Conservation (phyloP, 176 grass and related monocot genomes). For the Phoenix dactylifera region DNA sequence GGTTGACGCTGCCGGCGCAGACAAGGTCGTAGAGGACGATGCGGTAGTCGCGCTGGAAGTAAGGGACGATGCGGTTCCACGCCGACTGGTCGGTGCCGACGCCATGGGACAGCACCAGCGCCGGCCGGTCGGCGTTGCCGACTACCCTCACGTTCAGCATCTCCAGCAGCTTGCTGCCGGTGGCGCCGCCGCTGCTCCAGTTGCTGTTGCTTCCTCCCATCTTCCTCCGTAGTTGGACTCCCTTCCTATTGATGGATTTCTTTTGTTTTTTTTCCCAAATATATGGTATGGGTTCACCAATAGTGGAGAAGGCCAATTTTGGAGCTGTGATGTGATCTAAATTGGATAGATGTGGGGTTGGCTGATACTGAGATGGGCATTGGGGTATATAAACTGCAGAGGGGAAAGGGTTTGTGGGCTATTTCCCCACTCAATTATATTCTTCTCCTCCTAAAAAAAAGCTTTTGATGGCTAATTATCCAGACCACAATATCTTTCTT, state of each 20-base stretch:
- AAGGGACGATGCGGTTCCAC: slow-evolving; percentile 85
- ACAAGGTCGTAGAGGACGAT: slow-evolving; percentile 92
- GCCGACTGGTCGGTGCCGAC: slow-evolving; percentile 94
- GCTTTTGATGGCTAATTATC: slow-evolving; percentile 27
- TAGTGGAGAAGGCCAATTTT: no score
- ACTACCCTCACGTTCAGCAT: slow-evolving; percentile 92
- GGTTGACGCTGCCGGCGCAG: slow-evolving; percentile 92
- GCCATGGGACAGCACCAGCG: slow-evolving; percentile 81
- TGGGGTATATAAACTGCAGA: not conserved
- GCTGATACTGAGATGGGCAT: not conserved
- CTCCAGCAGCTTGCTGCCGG: slow-evolving; percentile 67
- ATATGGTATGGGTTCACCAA: no score
- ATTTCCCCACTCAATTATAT: not conserved
- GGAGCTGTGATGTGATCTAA: no score
- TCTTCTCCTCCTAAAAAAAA: not conserved
- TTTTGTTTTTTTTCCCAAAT: not conserved
- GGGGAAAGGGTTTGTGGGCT: not conserved
- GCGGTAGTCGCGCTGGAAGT: slow-evolving; percentile 70
- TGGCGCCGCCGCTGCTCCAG: not conserved
- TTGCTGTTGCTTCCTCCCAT: slow-evolving; percentile 7
- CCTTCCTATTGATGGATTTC: not conserved
- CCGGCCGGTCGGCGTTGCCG: slow-evolving; percentile 50
- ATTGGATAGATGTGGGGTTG: slow-evolving; percentile 4
- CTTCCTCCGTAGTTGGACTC: not conserved
- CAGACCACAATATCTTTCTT: slow-evolving; percentile 16